Base-by-base conservation (phyloP, 1,139 yeast species). In the Diutina pseudorugosa region DNA sequence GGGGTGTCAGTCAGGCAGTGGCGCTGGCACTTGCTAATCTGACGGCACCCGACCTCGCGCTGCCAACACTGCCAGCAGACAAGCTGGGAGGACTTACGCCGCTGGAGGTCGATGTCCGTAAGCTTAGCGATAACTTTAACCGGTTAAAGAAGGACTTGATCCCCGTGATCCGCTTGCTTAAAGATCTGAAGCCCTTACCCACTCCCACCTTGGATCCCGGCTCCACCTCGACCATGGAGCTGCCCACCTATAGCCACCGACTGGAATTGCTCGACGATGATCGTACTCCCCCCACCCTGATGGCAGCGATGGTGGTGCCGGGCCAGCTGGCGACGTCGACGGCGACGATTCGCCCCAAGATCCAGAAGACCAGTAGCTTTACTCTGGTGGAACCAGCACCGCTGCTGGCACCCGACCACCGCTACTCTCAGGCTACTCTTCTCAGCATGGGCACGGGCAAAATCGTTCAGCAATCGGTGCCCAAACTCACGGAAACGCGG, bases 121-220 rank as follows among this genome's bases (percentile, higher is more conserved):
- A 62, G 55, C 64, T 79, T 52, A 71, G 69, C 54, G 81, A 77
- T 44, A 79, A 76, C 60, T 76, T 79, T 59, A 66, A 66, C 50
- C 72, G 75, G 58, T 64, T 79, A 55, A 74, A 76, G 55, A 74
- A 78, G 36, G 84, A 79, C 54, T 66, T 79, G 58, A 68, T 76
- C 48, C 83, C 83, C 0, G 72, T 79, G 30, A 68, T 79, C 36
- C 69, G 79, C 53, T 67, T 76, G 48, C 63, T 77, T 18, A 79
- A 79, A 56, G 83, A 79, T 55, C 70, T 73, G 36, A 79, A 79
- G 60, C 83, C 83, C 2, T 66, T 79, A 43, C 84, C 84, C 0
- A 76, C 81, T 0, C 83, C 84, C 3, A 76, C 79, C 1, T 58
- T 73, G 44, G 77, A 61, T 41, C 61, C 60, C 1, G 60, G 60